phyloP scores from a whole-genome alignment of 2,329 filamentous ascomycete genomes.

The Pyrenochaeta sp. region DNA sequence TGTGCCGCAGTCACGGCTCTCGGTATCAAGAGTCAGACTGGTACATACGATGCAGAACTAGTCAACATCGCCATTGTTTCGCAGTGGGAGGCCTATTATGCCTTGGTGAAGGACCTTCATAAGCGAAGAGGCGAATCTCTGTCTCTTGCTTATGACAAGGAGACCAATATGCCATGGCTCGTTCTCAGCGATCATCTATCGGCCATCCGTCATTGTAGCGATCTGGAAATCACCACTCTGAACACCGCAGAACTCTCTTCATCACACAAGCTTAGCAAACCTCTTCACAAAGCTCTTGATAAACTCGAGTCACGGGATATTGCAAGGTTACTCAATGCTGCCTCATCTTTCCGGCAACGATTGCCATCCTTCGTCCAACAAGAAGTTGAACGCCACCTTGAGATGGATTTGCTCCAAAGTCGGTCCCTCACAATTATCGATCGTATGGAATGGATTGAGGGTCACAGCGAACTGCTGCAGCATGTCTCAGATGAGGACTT shows the following conservation, averaged over 20 bases:
- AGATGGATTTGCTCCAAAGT: constrained; percentile 77
- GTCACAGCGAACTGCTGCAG: constrained; percentile 77
- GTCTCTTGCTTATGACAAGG: constrained; percentile 75
- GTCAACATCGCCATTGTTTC: constrained; percentile 77
- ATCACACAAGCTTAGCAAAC: constrained; percentile 21
- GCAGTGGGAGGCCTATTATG: constrained; percentile 91
- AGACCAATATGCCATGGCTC: constrained; percentile 79
- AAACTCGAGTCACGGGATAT: constrained; percentile 55
- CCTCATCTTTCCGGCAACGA: constrained; percentile 71
- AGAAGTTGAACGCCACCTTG: constrained; percentile 71
- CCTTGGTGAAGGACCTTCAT: constrained; percentile 84
- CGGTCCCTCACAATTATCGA: constrained; percentile 66
- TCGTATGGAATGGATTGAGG: constrained; percentile 79
- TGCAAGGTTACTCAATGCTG: constrained; percentile 72
- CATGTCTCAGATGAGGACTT: constrained; percentile 81
- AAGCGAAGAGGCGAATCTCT: constrained; percentile 84
- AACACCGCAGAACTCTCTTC: constrained; percentile 62
- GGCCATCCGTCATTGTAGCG: constrained; percentile 79
- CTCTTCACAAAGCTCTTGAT: constrained; percentile 43
- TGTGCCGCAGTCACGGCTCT: constrained; percentile 75
- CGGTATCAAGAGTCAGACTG: constrained; percentile 68
- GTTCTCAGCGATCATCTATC: constrained; percentile 83
- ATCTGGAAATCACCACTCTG: constrained; percentile 75
- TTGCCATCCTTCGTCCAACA: constrained; percentile 75
- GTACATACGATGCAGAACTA: constrained; percentile 76